Conservation (phyloP, 768 basidiomycete genomes). For the Xerocomellus intermedius region DNA sequence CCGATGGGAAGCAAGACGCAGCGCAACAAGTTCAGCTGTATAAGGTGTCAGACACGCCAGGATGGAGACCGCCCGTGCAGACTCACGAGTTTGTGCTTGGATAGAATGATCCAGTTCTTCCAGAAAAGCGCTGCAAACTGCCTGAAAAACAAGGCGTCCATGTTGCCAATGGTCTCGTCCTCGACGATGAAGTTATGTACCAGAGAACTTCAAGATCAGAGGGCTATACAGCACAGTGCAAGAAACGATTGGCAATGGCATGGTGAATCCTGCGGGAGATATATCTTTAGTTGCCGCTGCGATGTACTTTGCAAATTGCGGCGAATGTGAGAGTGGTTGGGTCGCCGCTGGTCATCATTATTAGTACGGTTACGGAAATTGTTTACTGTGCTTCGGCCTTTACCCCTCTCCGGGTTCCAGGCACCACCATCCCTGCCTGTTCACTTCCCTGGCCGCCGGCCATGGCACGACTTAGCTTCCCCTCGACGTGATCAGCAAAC, state of each 20-base stretch:
- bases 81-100: conserved; percentile 63
- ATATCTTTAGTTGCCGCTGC: not conserved
- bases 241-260: not conserved
- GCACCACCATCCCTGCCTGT: too few species aligned
- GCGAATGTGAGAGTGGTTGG: too few species aligned
- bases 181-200: not conserved
- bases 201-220: not conserved
- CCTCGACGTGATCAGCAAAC: too few species aligned
- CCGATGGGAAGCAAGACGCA: conserved; percentile 64
- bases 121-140: conserved; percentile 60
- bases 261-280: not conserved
- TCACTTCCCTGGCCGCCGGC: too few species aligned
- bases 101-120: conserved; percentile 76
- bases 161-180: conserved; percentile 3
- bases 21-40: conserved; percentile 56
- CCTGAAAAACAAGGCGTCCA: conserved; percentile 49
- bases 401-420: too few species aligned
- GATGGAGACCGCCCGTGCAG: not conserved
- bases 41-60: not conserved
- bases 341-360: too few species aligned
- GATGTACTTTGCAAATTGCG: too few species aligned
- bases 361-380: too few species aligned
- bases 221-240: not conserved
- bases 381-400: too few species aligned
- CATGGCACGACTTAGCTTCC: too few species aligned